Conservation (phyloP, 257 asterid genomes). For the Anisodus tanguticus region DNA sequence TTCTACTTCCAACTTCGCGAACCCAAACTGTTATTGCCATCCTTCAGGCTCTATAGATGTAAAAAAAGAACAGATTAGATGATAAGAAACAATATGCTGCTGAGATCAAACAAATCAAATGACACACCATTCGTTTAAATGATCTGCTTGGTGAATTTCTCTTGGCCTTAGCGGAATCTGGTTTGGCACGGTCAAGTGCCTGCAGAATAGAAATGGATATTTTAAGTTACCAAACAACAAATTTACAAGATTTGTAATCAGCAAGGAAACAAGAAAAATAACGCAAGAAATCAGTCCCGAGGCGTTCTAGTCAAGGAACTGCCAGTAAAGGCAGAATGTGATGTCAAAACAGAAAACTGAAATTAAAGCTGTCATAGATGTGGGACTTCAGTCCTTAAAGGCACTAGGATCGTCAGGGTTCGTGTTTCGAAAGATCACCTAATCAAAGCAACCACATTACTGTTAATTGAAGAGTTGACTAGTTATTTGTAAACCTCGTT, state of each 20-base stretch:
- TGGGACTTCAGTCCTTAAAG: neutral
- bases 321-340: conserved; percentile 22
- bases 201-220: conserved; percentile 28
- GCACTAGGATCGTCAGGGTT: neutral
- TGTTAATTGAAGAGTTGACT: neutral
- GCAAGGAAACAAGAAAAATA: conserved; percentile 17
- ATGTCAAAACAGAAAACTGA: neutral
- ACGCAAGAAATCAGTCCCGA: neutral
- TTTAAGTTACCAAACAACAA: neutral
- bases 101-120: conserved; percentile 2
- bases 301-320: conserved; percentile 10
- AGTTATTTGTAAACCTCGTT: neutral
- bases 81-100: neutral
- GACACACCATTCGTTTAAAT: conserved; percentile 69
- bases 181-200: conserved; percentile 90
- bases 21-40: conserved; percentile 30
- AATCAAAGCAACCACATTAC: neutral
- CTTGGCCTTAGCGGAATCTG: conserved; percentile 61
- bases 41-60: conserved; percentile 32
- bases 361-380: neutral
- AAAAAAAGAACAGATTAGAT: neutral
- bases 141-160: conserved; percentile 51
- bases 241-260: neutral
- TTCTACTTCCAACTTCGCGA: conserved; percentile 30
- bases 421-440: neutral